Conservation (phyloP, 768 basidiomycete genomes). For the Tremella yokohamensis region DNA sequence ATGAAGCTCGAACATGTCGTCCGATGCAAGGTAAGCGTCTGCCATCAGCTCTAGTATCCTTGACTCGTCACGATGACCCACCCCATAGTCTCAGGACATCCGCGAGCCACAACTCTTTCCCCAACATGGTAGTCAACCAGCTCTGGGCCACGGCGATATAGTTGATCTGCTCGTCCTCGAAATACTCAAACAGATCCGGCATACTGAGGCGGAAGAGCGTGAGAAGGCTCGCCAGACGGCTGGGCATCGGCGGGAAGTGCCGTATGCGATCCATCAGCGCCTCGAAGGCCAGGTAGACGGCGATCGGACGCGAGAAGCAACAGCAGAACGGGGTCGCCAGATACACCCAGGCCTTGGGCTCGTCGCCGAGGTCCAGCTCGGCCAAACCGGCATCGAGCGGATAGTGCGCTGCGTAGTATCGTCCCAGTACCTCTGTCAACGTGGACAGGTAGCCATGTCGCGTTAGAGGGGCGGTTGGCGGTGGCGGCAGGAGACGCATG, state of each 20-base stretch:
- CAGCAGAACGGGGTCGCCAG: slow-evolving; percentile 43
- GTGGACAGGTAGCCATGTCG: slow-evolving; percentile 34
- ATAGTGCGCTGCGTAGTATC: slow-evolving; percentile 29
- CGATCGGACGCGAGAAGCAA: slow-evolving; percentile 30
- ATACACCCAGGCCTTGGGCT: slow-evolving; percentile 31
- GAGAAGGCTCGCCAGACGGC: slow-evolving; percentile 34
- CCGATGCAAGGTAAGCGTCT: slow-evolving; percentile 45
- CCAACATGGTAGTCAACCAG: slow-evolving; percentile 36
- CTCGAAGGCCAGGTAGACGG: slow-evolving; percentile 39
- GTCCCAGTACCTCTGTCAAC: slow-evolving; percentile 40
- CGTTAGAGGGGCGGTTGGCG: slow-evolving; percentile 31
- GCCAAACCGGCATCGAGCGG: background rate
- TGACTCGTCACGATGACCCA: slow-evolving; percentile 13
- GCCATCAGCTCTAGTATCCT: background rate
- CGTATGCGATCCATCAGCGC: slow-evolving; percentile 36
- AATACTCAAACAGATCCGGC: slow-evolving; percentile 40
- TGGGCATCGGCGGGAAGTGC: slow-evolving; percentile 38
- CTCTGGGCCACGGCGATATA: slow-evolving; percentile 35
- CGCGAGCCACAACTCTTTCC: slow-evolving; percentile 43
- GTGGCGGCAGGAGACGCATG: slow-evolving; percentile 33
- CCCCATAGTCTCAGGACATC: slow-evolving; percentile 45
- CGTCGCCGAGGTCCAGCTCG: background rate
- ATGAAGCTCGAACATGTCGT: slow-evolving; percentile 46
- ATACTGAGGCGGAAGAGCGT: slow-evolving; percentile 37
- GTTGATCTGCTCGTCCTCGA: slow-evolving; percentile 45